Evolutionary conservation across 805 yeast genomes (phyloP), one percentile per base, ranked within the genome.

Genomic region (Teunomyces aglyptinius): DNA sequence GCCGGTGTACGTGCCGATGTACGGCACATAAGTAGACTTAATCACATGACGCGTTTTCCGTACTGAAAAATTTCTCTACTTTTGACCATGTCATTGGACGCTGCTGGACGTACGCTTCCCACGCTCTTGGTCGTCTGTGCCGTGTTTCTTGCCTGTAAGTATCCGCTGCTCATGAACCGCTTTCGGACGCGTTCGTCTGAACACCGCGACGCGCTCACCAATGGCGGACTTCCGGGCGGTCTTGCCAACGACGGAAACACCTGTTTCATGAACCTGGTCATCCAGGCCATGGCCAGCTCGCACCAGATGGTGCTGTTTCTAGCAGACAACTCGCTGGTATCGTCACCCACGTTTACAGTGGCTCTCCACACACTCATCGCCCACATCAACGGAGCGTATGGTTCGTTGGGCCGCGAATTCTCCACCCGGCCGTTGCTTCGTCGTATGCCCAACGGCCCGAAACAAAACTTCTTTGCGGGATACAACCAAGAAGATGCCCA

Each of bases 401-500:
- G 75, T 8, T 67, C 72, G 12, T 68, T 71, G 48, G 77, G 83
- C 1, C 85, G 80, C 49, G 81, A 79, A 41, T 86, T 81, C 54
- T 82, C 78, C 53, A 83, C 94, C 0, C 77, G 73, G 46, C 73
- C 74, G 12, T 64, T 87, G 38, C 63, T 86, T 44, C 82, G 78
- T 57, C 77, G 80, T 4, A 85, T 87, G 89, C 78, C 86, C 4
- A 85, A 85, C 58, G 86, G 89, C 0, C 91, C 94, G 11, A 84
- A 83, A 54, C 86, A 82, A 58, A 85, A 84, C 60, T 78, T 89
- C 49, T 82, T 90, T 55, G 66, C 82, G 46, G 94, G 97, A 1
- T 89, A 89, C 60, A 89, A 88, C 59, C 98, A 91, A 67, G 97
- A 91, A 64, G 98, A 91, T 68, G 97, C 97, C 0, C 97, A 91